Evolutionary conservation across 192 early-diverging fungal genomes (phyloP).

Genomic region (Coemansia sp.): DNA sequence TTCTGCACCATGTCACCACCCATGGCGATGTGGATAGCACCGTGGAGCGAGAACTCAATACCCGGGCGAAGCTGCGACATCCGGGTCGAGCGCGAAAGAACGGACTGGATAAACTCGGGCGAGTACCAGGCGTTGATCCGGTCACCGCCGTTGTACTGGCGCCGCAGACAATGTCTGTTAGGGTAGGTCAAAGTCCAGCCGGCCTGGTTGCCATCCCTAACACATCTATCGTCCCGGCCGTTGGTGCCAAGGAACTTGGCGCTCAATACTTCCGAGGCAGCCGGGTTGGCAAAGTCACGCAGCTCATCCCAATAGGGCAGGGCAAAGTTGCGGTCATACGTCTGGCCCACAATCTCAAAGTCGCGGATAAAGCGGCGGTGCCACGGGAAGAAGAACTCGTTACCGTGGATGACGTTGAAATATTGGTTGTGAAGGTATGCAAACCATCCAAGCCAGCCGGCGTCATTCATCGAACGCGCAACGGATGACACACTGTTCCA

Average conservation of each 20-base stretch:
- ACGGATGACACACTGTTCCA: slow-evolving; percentile 23
- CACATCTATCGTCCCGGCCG: slow-evolving; percentile 39
- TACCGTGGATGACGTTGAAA: slow-evolving; percentile 42
- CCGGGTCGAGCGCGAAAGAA: slow-evolving; percentile 31
- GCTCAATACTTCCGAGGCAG: slow-evolving; percentile 36
- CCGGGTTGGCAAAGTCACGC: slow-evolving; percentile 51
- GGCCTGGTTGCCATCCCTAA: slow-evolving; percentile 28
- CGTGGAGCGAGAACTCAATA: slow-evolving; percentile 51
- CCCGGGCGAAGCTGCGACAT: slow-evolving; percentile 48
- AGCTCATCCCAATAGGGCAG: slow-evolving; percentile 57
- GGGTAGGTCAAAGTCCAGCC: slow-evolving; percentile 29
- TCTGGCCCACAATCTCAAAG: slow-evolving; percentile 51
- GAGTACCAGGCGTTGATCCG: slow-evolving; percentile 42
- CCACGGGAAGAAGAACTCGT: slow-evolving; percentile 52
- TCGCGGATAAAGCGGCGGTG: slow-evolving; percentile 51
- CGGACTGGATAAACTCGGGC: slow-evolving; percentile 50
- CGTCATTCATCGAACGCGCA: slow-evolving; percentile 23
- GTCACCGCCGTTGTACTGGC: slow-evolving; percentile 50
- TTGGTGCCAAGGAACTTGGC: slow-evolving; percentile 38
- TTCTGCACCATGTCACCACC: slow-evolving; percentile 53
- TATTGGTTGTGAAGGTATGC: slow-evolving; percentile 39
- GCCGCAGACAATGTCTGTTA: slow-evolving; percentile 42
- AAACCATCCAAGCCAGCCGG: slow-evolving; percentile 46
- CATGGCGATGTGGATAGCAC: slow-evolving; percentile 40
- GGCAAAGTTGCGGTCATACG: slow-evolving; percentile 29